phyloP scores from a whole-genome alignment of 2,329 filamentous ascomycete genomes.

The Helotiales sp. region DNA sequence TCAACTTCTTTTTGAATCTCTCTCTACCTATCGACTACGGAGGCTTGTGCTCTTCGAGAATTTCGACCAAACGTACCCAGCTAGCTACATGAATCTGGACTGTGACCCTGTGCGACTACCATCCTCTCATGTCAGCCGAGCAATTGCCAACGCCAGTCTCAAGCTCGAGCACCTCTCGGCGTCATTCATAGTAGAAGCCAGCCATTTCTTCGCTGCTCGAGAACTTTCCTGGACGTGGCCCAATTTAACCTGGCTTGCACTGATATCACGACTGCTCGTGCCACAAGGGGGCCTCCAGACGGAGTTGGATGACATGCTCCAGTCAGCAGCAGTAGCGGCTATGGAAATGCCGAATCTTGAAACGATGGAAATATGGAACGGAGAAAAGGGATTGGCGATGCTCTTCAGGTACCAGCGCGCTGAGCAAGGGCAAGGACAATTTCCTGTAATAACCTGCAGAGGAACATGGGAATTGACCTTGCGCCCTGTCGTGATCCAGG shows the following conservation, averaged over 20 bases:
- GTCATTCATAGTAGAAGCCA: constrained; percentile 34
- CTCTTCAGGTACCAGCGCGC: constrained; percentile 32
- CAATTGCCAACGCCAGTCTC: constrained; percentile 29
- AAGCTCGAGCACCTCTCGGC: constrained; percentile 31
- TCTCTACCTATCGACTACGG: constrained; percentile 35
- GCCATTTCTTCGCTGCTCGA: constrained; percentile 29
- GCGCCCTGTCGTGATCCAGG: constrained; percentile 29
- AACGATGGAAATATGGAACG: constrained; percentile 36
- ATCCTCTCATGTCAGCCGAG: constrained; percentile 32
- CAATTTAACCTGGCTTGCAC: constrained; percentile 31
- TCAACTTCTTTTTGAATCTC: constrained; percentile 40
- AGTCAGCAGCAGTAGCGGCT: constrained; percentile 31
- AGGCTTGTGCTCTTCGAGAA: constrained; percentile 47
- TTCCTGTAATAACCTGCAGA: constrained; percentile 35
- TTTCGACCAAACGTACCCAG: constrained; percentile 43
- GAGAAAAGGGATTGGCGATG: constrained; percentile 31
- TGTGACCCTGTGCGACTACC: constrained; percentile 34
- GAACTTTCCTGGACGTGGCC: constrained; percentile 35
- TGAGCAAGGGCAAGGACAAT: constrained; percentile 17
- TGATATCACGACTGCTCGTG: constrained; percentile 35
- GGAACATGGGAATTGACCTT: constrained; percentile 38
- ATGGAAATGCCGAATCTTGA: constrained; percentile 34
- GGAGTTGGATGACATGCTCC: constrained; percentile 26
- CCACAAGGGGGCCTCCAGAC: constrained; percentile 33
- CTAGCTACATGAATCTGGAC: constrained; percentile 20